Evolutionary conservation across 192 early-diverging fungal species (phyloP), one percentile per base, ranked within the genome.

Genomic region (Coemansia nantahalensis): DNA sequence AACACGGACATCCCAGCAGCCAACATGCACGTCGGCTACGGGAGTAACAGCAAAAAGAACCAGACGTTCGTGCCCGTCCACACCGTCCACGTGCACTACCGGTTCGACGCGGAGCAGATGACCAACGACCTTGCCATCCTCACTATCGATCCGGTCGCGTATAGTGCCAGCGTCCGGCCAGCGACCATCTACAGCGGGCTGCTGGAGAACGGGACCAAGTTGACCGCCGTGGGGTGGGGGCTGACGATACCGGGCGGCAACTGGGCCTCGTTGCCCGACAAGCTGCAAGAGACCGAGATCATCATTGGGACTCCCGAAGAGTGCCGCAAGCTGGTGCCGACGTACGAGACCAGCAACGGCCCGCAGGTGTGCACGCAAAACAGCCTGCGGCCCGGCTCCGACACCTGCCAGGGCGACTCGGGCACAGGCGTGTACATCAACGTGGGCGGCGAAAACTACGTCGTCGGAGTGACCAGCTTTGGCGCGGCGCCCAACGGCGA

Each of bases 331-430:
- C 60, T 66, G 28, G 43, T 58, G 4, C 54, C 58, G 3, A 40
- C 46, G 5, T 74, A 61, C 35, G 37, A 54, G 50, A 62, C 63
- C 11, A 74, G 70, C 48, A 32, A 66, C 13, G 70, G 70, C 5
- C 70, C 70, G 33, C 70, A 66, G 51, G 62, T 74, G 13, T 74
- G 70, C 51, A 74, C 70, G 0, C 58, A 74, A 12, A 74, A 74
- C 33, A 49, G 54, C 34, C 63, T 74, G 15, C n/a, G 31, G 14
- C 63, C 30, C 13, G 70, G 70, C 32, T 33, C 38, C 2, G 70
- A 74, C 19, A 74, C 70, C 3, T 74, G 70, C 43, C 70, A 74
- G 59, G 70, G 62, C n/a, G 70, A 74, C 46, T 65, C 62, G 0
- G 70, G 70, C 3, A 74, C 70, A 1, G 70, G 70, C 13, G 54